phyloP scores from a whole-genome alignment of 495 filamentous ascomycete species.

The Echria macrotheca region DNA sequence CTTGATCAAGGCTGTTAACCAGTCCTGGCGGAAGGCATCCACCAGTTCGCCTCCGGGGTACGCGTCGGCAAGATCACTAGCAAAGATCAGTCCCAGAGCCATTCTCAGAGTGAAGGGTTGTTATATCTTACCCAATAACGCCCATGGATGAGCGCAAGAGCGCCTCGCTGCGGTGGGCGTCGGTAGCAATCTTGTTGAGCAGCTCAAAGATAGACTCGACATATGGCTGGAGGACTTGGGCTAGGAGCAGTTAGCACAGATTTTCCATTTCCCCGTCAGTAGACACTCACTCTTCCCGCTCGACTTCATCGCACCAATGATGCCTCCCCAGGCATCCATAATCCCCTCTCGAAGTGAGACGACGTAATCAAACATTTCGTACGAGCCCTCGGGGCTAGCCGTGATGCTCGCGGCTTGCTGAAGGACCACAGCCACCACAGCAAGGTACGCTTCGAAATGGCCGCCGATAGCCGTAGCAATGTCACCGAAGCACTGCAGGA shows the following conservation, averaged over 20 bases:
- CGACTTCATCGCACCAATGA: slow-evolving; percentile 85
- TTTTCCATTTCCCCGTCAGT: background rate
- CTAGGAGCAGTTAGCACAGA: slow-evolving; percentile 38
- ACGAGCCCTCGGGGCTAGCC: slow-evolving; percentile 60
- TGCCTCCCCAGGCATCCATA: slow-evolving; percentile 98
- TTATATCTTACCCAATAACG: slow-evolving; percentile 74
- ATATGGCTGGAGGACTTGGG: slow-evolving; percentile 64
- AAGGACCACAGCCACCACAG: slow-evolving; percentile 86
- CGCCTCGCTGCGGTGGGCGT: slow-evolving; percentile 82
- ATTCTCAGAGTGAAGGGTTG: background rate
- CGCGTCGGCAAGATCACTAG: slow-evolving; percentile 85
- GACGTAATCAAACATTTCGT: slow-evolving; percentile 94
- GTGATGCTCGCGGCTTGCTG: slow-evolving; percentile 85
- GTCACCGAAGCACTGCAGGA: slow-evolving; percentile 95
- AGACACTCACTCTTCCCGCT: slow-evolving; percentile 61
- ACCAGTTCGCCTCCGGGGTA: slow-evolving; percentile 87
- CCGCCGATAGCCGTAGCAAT: slow-evolving; percentile 93
- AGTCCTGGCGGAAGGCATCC: slow-evolving; percentile 79
- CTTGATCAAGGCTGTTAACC: slow-evolving; percentile 80
- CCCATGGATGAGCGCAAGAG: slow-evolving; percentile 91
- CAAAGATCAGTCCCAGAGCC: background rate
- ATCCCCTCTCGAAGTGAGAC: slow-evolving; percentile 92
- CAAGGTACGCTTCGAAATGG: slow-evolving; percentile 86
- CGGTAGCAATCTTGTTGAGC: slow-evolving; percentile 72
- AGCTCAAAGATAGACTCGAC: slow-evolving; percentile 86